Evolutionary conservation across 2,329 filamentous ascomycete genomes (phyloP), one percentile per base, ranked within the genome.

Genomic region (Fusarium nanum): DNA sequence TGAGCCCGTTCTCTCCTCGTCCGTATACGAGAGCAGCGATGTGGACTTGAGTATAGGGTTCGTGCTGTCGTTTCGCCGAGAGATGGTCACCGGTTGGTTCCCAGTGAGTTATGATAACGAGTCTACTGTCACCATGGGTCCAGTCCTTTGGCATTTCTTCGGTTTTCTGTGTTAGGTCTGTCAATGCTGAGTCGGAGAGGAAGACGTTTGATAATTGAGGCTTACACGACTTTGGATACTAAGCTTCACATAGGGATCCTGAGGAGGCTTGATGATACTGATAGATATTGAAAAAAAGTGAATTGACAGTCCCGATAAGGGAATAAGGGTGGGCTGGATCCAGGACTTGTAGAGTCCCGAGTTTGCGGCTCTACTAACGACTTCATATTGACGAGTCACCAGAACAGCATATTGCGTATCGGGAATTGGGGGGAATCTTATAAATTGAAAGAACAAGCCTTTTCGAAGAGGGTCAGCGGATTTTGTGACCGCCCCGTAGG

Each of bases 111-210:
- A 66, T 66, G 7, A 55, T 32, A 28, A 60, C 22, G 49, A 53
- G 22, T 30, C 13, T 25, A 4, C 11, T 42, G 3, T 27, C 13
- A 27, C 6, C 16, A 5, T 14, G 7, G n/a, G 14, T 22, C 3
- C 9, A 34, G 14, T 40, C 52, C 66, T 66, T 20, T n/a, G 46
- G 37, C 62, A 65, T 65, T 37, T 65, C 62, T 65, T 42, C 53
- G 53, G 23, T 46, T 48, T 42, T 5, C 53, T 50, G 22, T 30
- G 32, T 13, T 40, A 28, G 27, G 20, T 9, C 20, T 11, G 8
- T 60, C 42, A 60, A 47, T 23, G 14, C 7, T 14, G 18, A 47
- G 50, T 30, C 14, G 25, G 5, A 8, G 12, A 30, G 23, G 6
- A 30, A n/a, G 6, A 27, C 4, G 6, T 34, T 5, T 22, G 11